Base-by-base conservation (phyloP, 768 basidiomycete genomes). In the Cubamyces sp. region DNA sequence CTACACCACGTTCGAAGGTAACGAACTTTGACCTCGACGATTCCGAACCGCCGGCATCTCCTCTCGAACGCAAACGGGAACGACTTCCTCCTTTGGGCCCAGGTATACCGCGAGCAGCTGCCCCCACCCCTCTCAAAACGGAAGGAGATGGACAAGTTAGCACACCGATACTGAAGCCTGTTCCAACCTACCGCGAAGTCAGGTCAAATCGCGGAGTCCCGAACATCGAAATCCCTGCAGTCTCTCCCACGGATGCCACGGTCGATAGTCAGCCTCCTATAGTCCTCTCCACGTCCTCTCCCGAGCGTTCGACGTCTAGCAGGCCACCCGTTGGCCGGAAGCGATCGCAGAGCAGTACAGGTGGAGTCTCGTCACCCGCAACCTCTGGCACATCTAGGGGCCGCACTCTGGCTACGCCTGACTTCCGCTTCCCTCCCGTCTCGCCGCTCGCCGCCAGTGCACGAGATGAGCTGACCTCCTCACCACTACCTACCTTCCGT, bases 321-420 rank as follows among this genome's bases (percentile, higher is more conserved):
- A 39, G 72, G 43, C 76, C 79, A 2, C 65, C 72, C 12, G 71
- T 79, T 14, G 75, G 62, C 50, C 75, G 80, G 16, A 77, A 79
- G 64, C 74, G 79, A n/a, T 79, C 79, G 1, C 73, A 80, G 59
- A 81, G 80, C 54, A 79, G 65, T 58, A 75, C 75, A n/a, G 75
- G 67, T 15, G 71, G 64, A 39, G 68, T 76, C 18, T 70, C 60
- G 5, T 50, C 58, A 18, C 57, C 77, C 2, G 76, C 78, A 5
- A 74, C 79, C 40, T 18, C 37, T 26, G 46, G 43, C 49, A 40
- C 63, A 21, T 43, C 45, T 47, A 66, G 64, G 53, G 63, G 66
- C 16, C 46, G 60, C 41, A 45, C 67, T 9, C 63, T 72, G 9
- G 66, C 74, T 18, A 70, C 72, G 7, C 63, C 66, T 30, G 77